phyloP scores from a whole-genome alignment of 202 grass and related monocot species.

The Eragrostis tef region DNA sequence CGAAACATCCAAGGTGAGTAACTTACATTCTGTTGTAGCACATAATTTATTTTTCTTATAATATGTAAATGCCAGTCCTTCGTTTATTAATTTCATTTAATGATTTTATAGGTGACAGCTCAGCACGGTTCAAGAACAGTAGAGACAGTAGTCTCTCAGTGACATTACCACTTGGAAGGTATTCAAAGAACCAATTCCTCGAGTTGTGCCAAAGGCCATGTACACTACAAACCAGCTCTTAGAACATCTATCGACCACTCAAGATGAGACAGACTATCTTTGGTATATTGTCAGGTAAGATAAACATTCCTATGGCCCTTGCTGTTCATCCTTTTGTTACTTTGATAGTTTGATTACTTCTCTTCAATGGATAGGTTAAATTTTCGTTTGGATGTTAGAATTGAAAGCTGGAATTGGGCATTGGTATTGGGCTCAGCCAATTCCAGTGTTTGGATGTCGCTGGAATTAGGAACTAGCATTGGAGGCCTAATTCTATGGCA shows the following conservation, averaged over 20 bases:
- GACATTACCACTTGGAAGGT: slow-evolving; percentile 57
- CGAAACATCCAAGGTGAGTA: slow-evolving; percentile 71
- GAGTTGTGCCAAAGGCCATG: slow-evolving; percentile 33
- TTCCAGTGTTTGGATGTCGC: too few species aligned
- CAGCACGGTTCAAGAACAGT: slow-evolving; percentile 61
- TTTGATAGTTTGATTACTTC: neutral
- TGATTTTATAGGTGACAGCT: too few species aligned
- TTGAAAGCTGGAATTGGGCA: too few species aligned
- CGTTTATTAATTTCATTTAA: too few species aligned
- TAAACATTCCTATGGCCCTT: slow-evolving; percentile 13
- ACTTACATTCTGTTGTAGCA: neutral
- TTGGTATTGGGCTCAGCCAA: too few species aligned
- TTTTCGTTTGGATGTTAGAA: too few species aligned
- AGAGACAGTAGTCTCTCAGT: slow-evolving; percentile 49
- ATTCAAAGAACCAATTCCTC: slow-evolving; percentile 65
- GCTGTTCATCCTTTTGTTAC: too few species aligned
- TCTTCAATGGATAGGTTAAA: neutral
- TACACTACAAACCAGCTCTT: slow-evolving; percentile 55
- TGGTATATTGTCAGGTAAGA: slow-evolving; percentile 84
- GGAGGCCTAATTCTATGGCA: too few species aligned
- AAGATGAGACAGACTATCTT: slow-evolving; percentile 92
- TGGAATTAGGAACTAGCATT: too few species aligned
- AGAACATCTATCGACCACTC: slow-evolving; percentile 77
- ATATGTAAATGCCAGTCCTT: slow-evolving; percentile 57
- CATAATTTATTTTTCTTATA: slow-evolving; percentile 39